Base-by-base conservation (phyloP, 2,329 filamentous ascomycete genomes). In the Fonsecaea erecta region DNA sequence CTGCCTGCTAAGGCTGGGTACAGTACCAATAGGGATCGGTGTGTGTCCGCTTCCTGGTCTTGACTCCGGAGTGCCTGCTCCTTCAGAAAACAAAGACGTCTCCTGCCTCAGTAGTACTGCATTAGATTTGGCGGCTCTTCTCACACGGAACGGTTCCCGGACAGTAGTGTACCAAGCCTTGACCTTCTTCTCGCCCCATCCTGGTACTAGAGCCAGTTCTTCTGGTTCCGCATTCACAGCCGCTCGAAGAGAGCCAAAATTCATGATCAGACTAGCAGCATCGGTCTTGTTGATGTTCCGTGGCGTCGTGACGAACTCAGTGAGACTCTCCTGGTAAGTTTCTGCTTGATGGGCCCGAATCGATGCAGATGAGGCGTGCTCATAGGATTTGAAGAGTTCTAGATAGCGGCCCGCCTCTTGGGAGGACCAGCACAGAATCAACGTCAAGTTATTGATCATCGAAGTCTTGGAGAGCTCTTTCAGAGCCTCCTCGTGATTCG, bases 111-210 rank as follows among this genome's bases (percentile, higher is more conserved):
- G 57, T 58, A 69, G 73, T 1, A 59, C 73, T 14, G 81, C 69
- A n/a, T 77, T 80, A 43, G 82, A 76, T 70, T 80, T 91, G n/a
- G 84, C 86, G 1, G 90, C 86, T 73, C 89, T 90, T 72, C 88
- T 87, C 4, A 90, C 87, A 64, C 92, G 82, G 72, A 98, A 97
- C 0, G 92, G 92, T 77, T 96, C 93, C 65, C 92, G 86, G 1
- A 97, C 90, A 9, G 90, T 90, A 63, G 83, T 85, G 71, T 85
- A 89, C 94, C 94, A 98, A 64, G 88, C 86, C 77, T 90, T 90
- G 24, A 97, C 92, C 78, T 99, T 99, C 80, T 92, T 93, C 78
- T 96, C 92, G 35, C 95, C 95, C 93, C 93, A 99, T 0, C 95
- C 95, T 32, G 89, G 86, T n/a, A 99, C 87, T 68, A 91, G 81